phyloP scores from a whole-genome alignment of 177 flowering plant genomes.

The Telopea speciosissima region DNA sequence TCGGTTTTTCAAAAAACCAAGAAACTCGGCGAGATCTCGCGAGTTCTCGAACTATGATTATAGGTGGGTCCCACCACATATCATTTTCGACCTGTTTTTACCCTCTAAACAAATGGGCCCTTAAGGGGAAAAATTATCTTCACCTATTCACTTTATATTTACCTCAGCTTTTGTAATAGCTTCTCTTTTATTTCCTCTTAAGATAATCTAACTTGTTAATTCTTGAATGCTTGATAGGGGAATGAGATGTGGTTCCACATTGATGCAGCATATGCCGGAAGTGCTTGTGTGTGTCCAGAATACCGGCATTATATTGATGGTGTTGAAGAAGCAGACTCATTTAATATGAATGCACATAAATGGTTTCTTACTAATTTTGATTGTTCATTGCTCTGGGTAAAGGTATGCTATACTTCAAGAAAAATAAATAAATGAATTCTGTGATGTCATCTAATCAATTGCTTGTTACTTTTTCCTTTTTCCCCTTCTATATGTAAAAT shows the following conservation, averaged over 20 bases:
- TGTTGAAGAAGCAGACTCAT: constrained; percentile 85
- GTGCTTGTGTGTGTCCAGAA: constrained; percentile 96
- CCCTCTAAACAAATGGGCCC: no score
- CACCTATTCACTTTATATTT: background rate
- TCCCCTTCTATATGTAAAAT: no score
- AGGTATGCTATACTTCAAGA: constrained; percentile 35
- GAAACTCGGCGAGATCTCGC: no score
- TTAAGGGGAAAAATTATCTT: no score
- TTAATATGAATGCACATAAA: constrained; percentile 94
- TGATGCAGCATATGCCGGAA: constrained; percentile 99
- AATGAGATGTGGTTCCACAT: constrained; percentile 81
- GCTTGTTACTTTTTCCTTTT: no score
- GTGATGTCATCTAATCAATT: no score
- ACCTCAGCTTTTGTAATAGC: background rate
- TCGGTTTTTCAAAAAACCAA: no score
- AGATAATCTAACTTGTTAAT: constrained; percentile 2
- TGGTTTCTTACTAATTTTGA: constrained; percentile 95
- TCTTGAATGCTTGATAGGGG: constrained; percentile 30
- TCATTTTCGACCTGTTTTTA: no score
- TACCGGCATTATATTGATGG: constrained; percentile 77
- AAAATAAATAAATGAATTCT: no score
- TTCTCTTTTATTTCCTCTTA: background rate
- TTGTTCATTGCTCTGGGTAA: constrained; percentile 86
- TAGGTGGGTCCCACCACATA: no score
- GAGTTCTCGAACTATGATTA: no score